phyloP scores from a whole-genome alignment of 2,329 filamentous ascomycete genomes.

The Akanthomyces muscarius region DNA sequence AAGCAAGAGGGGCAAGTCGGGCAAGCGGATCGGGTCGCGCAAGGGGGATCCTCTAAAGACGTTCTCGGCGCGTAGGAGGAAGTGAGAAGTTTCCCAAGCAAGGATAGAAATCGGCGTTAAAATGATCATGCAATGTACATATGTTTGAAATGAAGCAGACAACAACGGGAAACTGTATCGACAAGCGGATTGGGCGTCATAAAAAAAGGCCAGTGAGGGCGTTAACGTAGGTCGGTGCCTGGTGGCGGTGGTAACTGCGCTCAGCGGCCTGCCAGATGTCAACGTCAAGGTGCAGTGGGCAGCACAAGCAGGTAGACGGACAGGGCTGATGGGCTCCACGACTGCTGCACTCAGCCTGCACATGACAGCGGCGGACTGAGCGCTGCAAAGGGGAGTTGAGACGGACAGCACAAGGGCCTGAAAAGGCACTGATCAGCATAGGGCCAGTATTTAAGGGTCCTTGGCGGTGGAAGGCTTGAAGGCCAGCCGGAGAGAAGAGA shows the following conservation, averaged over 20 bases:
- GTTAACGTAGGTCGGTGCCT: background rate
- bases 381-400: background rate
- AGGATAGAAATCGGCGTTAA: background rate
- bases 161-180: background rate
- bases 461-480: background rate
- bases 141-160: background rate
- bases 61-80: conserved; percentile 64
- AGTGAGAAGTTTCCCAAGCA: conserved; percentile 20
- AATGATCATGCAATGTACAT: background rate
- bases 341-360: background rate
- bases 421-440: background rate
- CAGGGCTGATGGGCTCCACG: background rate
- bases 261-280: background rate
- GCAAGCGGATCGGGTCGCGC: conserved; percentile 51
- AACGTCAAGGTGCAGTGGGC: too few relatives aligned
- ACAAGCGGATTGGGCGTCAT: background rate
- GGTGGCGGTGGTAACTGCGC: background rate
- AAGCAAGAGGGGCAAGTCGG: conserved; percentile 40
- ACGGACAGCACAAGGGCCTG: background rate
- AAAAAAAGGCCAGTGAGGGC: background rate
- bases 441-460: background rate
- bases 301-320: background rate
- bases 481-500: too few relatives aligned
- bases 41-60: conserved; percentile 84
- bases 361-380: background rate